Evolutionary conservation across 2,329 filamentous ascomycete genomes (phyloP), one percentile per base, ranked within the genome.

Genomic region (Aspergillus felis): DNA sequence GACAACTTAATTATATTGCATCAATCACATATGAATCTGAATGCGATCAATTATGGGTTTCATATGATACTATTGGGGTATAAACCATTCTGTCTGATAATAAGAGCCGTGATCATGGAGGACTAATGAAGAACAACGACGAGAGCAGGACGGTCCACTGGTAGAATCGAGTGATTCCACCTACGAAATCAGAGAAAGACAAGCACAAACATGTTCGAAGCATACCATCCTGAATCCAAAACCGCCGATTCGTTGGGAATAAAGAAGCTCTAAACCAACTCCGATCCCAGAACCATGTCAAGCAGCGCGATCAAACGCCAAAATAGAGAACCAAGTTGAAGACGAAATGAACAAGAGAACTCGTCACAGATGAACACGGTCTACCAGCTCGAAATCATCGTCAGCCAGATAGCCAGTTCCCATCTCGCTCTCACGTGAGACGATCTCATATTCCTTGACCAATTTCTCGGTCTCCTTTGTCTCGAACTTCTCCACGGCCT

Each of bases 401-500:
- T 70, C 68, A 5, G 68, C 70, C 4, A 64, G 59, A 57, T 71
- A 70, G 28, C 68, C 67, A 28, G 47, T 55, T 24, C 59, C 55
- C 3, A 52, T 76, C 58, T 75, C 74, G 35, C 72, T 70, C 53
- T 74, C 71, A 20, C 66, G 66, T 27, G 79, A 63, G 76, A 80
- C 64, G 77, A 78, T 78, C 66, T 86, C 83, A 64, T 86, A 87
- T 73, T 86, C 84, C 73, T 81, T 82, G 69, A 84, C 80, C 50
- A 87, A 70, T 73, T 84, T 84, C 71, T 84, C 82, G 2, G 82
- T 86, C 72, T 84, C 81, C 64, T 80, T 80, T 60, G 79, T 81
- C 73, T 87, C 84, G 66, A 80, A 87, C 61, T 78, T 79, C 74
- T 84, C 80, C 44, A 86, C 80, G 1, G 84, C 84, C 70, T 83